Evolutionary conservation across 352 stramenopile species (phyloP), one percentile per base, ranked within the genome.

Genomic region (Thraustotheca clavata): DNA sequence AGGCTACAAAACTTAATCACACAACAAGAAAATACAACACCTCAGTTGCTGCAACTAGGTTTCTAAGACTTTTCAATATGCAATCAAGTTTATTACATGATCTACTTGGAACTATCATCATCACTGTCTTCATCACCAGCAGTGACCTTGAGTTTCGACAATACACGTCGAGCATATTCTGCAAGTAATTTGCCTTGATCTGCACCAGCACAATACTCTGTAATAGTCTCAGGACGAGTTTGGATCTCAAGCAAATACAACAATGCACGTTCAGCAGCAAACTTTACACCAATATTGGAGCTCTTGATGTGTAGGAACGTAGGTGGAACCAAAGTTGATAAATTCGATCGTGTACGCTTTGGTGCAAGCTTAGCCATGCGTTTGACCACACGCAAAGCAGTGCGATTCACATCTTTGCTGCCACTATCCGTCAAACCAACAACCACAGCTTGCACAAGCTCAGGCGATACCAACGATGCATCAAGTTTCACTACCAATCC

Each of bases 201-300:
- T 0, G 80, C 63, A 46, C 83, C 71, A n/a, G 54, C 49, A 41
- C 87, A 62, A 52, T 88, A 96, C 46, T 87, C 77, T 20, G 73
- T 63, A 33, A 91, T 74, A n/a, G 86, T 92, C 59, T 91, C 83
- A 0, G 87, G 79, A 1, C 85, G 83, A 39, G 83, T 76, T 48
- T 91, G 80, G 46, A 95, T 80, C 49, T 96, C 83, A 20, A 96
- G 75, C 71, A 96, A 46, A 55, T 96, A 94, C 24, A 96, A 67
- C 67, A 96, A 70, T 49, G 86, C 80, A 32, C 87, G 80, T 62
- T 96, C 87, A 35, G 86, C 86, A 12, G 80, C 79, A 50, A 94
- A 68, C 75, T 96, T 96, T 49, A 93, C 85, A 0, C 81, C 79
- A 55, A 96, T 79, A 69, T 95, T 94, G 68, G 86, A 86, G 74